Evolutionary conservation across 306 rosid genomes (phyloP), one percentile per base, ranked within the genome.

Genomic region (Trichosanthes cucumerina): DNA sequence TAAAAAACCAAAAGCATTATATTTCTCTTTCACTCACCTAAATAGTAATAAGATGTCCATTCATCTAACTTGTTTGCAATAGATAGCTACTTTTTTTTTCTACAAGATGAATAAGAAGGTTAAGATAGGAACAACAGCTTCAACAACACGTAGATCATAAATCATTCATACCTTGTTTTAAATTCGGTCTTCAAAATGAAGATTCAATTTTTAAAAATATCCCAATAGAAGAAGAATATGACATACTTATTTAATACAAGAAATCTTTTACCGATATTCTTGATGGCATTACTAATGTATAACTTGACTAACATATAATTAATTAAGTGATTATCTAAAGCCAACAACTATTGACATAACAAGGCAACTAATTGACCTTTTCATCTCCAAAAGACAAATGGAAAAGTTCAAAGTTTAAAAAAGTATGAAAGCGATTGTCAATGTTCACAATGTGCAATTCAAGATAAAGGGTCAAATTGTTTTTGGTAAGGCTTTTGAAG

Each of bases 311-410:
- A 44, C 38, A 71, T 71, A 71, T 44, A 13, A 23, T 21, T 43
- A 43, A 70, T 70, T 44, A 70, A 70, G 38, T 46, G 38, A 70
- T 24, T 24, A 70, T 65, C 53, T 12, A 41, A 24, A 46, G 16
- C 26, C 59, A 72, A 72, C 77, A 46, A 72, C 77, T 72, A 72
- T 47, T 72, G 77, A 72, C 43, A 47, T 46, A 72, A 72, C 77
- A 72, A 47, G 43, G 43, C 77, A 72, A 49, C 77, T 28, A 72
- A 72, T 72, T 47, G 77, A 72, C 77, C 43, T 72, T 72, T 72
- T 49, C 58, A 50, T 26, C 9, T 8, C 39, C 39, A 24, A 24
- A 71, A 6, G 58, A 71, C 73, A 71, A 71, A 46, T 71, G 76
- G 58, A 24, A 71, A 71, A 0, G 19, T 39, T 71, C 38, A 71